Evolutionary conservation across 768 basidiomycete species (phyloP), one percentile per base, ranked within the genome.

Genomic region (Cantharellus anzutake): DNA sequence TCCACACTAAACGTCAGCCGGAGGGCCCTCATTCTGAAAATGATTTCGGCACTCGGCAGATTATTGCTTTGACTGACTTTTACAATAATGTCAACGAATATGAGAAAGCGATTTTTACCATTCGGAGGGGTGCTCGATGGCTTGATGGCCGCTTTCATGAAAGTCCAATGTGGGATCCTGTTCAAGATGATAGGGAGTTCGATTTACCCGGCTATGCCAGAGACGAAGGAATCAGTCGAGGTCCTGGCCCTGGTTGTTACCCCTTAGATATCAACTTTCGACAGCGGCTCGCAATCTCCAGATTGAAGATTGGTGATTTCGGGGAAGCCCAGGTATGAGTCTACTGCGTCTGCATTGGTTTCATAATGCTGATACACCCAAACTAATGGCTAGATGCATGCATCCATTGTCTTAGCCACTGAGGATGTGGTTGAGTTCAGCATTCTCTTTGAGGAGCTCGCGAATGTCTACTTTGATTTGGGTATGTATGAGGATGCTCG

Each of bases 131-230:
- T 0, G 83, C 79, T 57, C 73, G 94, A 59, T 98, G 94, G 94
- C 69, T 97, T n/a, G 89, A 97, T 68, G 88, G 89, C 0, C 73
- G 94, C 40, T 72, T 71, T n/a, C 63, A 66, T 40, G 73, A 78
- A 52, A 83, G 85, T 67, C 75, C 73, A 59, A 81, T 83, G 60
- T 97, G 92, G 91, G 86, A 91, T 63, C 68, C 76, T 29, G 78
- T 81, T 59, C 78, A 78, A 39, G 93, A 99, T 67, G 94, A 99
- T 67, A 74, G 92, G 56, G 94, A 99, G 70, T 99, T 79, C 66
- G 88, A 91, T 66, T 65, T 76, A 20, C 62, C 65, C 14, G 70
- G 66, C 4, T 64, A 60, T 11, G 40, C 51, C 4, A 50, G 69
- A 44, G 52, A 67, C 68, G 71, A 67, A 61, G 61, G 60, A 41